Evolutionary conservation across 2,329 filamentous ascomycete species (phyloP), one percentile per base, ranked within the genome.

Genomic region (Clathrospora elynae): DNA sequence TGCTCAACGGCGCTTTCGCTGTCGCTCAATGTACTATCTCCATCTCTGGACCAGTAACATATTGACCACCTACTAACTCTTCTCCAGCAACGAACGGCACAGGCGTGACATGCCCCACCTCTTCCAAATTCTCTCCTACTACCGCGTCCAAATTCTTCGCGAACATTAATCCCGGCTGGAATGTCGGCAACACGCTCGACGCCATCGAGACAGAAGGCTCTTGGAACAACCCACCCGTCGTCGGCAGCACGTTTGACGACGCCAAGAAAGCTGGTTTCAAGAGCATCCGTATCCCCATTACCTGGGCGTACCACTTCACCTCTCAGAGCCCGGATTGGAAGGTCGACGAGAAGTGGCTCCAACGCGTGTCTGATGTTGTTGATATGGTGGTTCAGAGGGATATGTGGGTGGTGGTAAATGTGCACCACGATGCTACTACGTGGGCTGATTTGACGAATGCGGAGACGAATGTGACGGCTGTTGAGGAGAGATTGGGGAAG

Each of bases 111-210:
- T 79, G 76, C 47, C 56, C 58, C 8, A 51, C 56, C 2, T 62
- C 64, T 1, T 71, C 71, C 1, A 70, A 66, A 5, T 80, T 79
- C 57, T 62, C 61, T 2, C 58, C 70, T 3, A 71, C 80, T 32
- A 71, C 76, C 0, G 78, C 78, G 0, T 61, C 68, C 1, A 64
- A 74, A 2, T 81, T 70, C 35, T 67, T 82, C 33, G 68, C 71
- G 4, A 73, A 69, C 6, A 68, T 82, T 26, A 78, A 78, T 34
- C 70, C 79, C 0, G 80, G 81, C 6, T 84, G 81, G 81, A 84
- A 83, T 50, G 53, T 83, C 6, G 81, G 81, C 7, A 84, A 84
- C 42, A 82, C 79, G 0, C 72, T 84, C 19, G 82, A 83, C 56
- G 78, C 79, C 1, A 64, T 75, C 6, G 75, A 79, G 4, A 69